phyloP scores from a whole-genome alignment of 805 yeast species.

The Hyphopichia homilentoma region DNA sequence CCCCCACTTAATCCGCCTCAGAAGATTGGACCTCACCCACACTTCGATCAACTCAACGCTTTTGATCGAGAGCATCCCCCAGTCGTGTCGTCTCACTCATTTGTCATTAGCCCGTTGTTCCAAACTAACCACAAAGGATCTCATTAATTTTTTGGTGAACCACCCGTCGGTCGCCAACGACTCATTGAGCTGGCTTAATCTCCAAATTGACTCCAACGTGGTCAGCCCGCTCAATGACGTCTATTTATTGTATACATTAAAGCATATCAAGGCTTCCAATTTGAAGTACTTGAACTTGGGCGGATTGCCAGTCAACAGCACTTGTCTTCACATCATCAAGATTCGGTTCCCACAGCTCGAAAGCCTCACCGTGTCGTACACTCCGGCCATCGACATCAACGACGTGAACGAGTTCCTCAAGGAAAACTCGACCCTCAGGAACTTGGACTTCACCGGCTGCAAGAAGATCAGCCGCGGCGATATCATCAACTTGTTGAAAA shows the following conservation, averaged over 20 bases:
- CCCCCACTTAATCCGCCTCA: constrained; percentile 52
- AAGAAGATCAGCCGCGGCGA: constrained; percentile 59
- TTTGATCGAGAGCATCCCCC: constrained; percentile 49
- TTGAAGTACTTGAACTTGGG: constrained; percentile 56
- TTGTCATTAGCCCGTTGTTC: constrained; percentile 57
- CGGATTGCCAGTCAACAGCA: constrained; percentile 54
- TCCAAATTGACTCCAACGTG: constrained; percentile 61
- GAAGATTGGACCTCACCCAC: constrained; percentile 75
- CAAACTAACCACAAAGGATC: constrained; percentile 66
- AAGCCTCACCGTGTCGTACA: constrained; percentile 41
- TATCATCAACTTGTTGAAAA: constrained; percentile 24
- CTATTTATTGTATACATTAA: constrained; percentile 44
- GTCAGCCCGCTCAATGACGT: constrained; percentile 53
- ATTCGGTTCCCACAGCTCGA: constrained; percentile 37
- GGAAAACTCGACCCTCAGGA: constrained; percentile 37
- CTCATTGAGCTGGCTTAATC: constrained; percentile 60
- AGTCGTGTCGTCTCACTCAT: constrained; percentile 63
- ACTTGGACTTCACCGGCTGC: constrained; percentile 66
- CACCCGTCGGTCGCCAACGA: constrained; percentile 60
- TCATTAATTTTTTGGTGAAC: constrained; percentile 62
- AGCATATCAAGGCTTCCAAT: constrained; percentile 40
- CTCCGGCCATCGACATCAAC: constrained; percentile 30
- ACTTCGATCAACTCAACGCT: constrained; percentile 70
- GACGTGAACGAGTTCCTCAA: constrained; percentile 35
- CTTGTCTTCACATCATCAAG: constrained; percentile 35